Percentiles rank a stretch among this genome's conserved stretches.
These are phyloP conservation scores for Aspergillus puulaauensis DNA, from an alignment of 2,329 filamentous ascomycete species.

Conservation along the genomic window DNA sequence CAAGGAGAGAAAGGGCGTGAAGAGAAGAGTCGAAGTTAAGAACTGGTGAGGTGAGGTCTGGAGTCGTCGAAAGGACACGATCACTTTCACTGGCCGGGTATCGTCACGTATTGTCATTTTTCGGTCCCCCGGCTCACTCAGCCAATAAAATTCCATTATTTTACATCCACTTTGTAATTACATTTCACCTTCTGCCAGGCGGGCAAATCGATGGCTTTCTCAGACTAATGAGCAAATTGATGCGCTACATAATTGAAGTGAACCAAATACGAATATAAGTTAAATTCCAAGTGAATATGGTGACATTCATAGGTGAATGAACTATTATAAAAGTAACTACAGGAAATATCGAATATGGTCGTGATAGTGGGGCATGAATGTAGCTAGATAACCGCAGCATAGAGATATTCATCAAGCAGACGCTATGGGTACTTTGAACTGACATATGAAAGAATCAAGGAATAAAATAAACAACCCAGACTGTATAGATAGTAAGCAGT, in stretches of 20 bases:
- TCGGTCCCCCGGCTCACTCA: slow-evolving; percentile 1
- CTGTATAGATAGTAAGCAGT: slow-evolving; percentile 12
- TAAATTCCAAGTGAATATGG: background rate
- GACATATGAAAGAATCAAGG: slow-evolving; percentile 4
- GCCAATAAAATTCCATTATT: background rate
- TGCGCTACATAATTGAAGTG: no score
- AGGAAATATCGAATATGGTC: slow-evolving; percentile 17
- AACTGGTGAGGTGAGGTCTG: slow-evolving; percentile 18
- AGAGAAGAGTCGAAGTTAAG: slow-evolving; percentile 8
- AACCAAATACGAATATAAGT: no score
- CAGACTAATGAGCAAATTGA: background rate
- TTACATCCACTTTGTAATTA: background rate
- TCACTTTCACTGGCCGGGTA: slow-evolving; percentile 18
- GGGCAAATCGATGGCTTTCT: background rate
- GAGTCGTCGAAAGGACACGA: slow-evolving; percentile 27
- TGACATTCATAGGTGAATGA: background rate
- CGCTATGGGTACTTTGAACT: slow-evolving; percentile 18
- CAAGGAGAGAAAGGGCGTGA: slow-evolving; percentile 11
- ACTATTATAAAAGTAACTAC: slow-evolving; percentile 10
- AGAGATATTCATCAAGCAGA: slow-evolving; percentile 17
- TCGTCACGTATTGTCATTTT: slow-evolving; percentile 18
- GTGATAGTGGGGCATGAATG: slow-evolving; percentile 20
- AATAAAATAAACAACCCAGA: slow-evolving; percentile 3
- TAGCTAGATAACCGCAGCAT: slow-evolving; percentile 2
- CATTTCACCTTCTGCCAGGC: background rate